phyloP scores from a whole-genome alignment of 2,329 filamentous ascomycete genomes.

The Exophiala dermatitidis region DNA sequence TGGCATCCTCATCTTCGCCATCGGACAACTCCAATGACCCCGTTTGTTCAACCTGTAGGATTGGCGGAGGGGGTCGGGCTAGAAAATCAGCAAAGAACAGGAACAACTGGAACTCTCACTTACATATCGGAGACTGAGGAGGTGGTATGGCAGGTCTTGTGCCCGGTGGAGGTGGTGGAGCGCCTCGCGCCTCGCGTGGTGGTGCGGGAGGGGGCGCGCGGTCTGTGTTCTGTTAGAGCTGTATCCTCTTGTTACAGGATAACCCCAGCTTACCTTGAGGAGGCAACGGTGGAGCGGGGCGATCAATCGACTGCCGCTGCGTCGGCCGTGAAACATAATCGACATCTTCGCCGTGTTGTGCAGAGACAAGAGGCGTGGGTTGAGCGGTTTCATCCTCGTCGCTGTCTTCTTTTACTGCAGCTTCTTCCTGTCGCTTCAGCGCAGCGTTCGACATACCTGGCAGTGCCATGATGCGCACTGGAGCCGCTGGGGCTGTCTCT shows the following conservation, averaged over 20 bases:
- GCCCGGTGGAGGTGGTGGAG: slow-evolving; percentile 37
- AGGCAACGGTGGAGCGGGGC: slow-evolving; percentile 39
- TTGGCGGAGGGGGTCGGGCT: slow-evolving; percentile 15
- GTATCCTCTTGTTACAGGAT: not conserved
- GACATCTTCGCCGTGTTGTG: slow-evolving; percentile 17
- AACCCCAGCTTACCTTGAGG: slow-evolving; percentile 44
- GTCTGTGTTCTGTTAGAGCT: slow-evolving; percentile 30
- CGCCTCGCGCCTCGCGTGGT: slow-evolving; percentile 35
- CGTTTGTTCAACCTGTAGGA: slow-evolving; percentile 3
- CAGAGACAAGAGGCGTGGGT: slow-evolving; percentile 21
- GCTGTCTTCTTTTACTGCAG: slow-evolving; percentile 33
- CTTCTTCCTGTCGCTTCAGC: slow-evolving; percentile 46
- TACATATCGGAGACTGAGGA: slow-evolving; percentile 20
- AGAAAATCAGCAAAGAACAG: slow-evolving; percentile 3
- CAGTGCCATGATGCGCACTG: slow-evolving; percentile 53
- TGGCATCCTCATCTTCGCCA: slow-evolving; percentile 14
- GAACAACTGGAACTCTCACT: not conserved
- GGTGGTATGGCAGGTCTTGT: slow-evolving; percentile 7
- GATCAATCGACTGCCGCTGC: slow-evolving; percentile 34
- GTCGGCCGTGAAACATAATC: slow-evolving; percentile 23
- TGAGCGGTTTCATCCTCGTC: slow-evolving; percentile 28
- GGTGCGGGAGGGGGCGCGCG: slow-evolving; percentile 41
- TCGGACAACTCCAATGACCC: not conserved
- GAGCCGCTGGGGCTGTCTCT: slow-evolving; percentile 33
- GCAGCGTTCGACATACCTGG: slow-evolving; percentile 60